Evolutionary conservation across 768 basidiomycete genomes (phyloP), one percentile per base, ranked within the genome.

Genomic region (Russula earlei): DNA sequence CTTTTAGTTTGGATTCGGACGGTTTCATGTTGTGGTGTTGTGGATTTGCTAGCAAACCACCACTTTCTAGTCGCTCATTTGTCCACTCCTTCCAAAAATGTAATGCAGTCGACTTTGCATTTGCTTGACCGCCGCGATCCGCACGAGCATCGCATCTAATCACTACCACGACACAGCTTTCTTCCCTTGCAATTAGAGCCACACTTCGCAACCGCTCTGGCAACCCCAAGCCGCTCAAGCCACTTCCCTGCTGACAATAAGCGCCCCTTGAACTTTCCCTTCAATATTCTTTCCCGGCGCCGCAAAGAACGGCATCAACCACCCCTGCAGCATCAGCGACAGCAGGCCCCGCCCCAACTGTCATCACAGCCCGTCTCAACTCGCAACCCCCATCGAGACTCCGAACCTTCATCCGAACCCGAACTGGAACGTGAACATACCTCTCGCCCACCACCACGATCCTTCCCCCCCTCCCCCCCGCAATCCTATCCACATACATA

Each of bases 41-140:
- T 7, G 11, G 6, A 33, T 33, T 11, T 33, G 31, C 31, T 33
- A n/a, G n/a, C n/a, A n/a, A n/a, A 10, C 36, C 15, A 34, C 55
- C 56, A 52, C 44, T 45, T 57, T 47, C 22, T 24, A 25, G 44
- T 25, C 56, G 34, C 56, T 47, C 49, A 15, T 56, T 54, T 45
- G 46, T 49, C 46, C 24, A 52, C 33, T 46, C 15, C 38, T 56
- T 15, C 43, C 55, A 51, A 50, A 56, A 50, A 56, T 52, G 37
- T 14, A 36, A 48, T 41, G 41, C 11, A n/a, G 20, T 6, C n/a
- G 15, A 19, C 52, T n/a, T n/a, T n/a, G n/a, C n/a, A n/a, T n/a
- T n/a, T n/a, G n/a, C n/a, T n/a, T n/a, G n/a, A n/a, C n/a, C n/a
- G n/a, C 43, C 24, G 37, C 10, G 33, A 53, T 45, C n/a, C 52